These are phyloP conservation scores for Phtheirospermum japonicum DNA, from an alignment of 257 asterid species.

Conservation along the genomic window DNA sequence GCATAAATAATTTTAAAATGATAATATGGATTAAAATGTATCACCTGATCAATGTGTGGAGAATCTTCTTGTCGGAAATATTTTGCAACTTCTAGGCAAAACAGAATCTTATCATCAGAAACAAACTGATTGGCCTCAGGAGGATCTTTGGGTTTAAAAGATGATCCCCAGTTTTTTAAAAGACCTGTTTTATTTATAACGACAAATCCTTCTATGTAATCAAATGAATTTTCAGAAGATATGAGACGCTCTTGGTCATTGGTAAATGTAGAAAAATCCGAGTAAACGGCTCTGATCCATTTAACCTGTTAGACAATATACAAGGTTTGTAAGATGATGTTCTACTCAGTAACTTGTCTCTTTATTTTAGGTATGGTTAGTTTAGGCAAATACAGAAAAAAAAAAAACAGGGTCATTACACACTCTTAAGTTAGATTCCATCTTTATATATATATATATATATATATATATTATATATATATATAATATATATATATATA, in stretches of 20 bases:
- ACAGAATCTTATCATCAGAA: conserved; percentile 65
- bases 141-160: conserved; percentile 74
- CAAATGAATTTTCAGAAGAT: conserved; percentile 51
- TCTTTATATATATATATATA: no score
- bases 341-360: no score
- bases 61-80: conserved; percentile 52
- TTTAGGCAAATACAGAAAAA: no score
- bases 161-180: conserved; percentile 68
- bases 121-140: conserved; percentile 50
- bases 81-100: conserved; percentile 76
- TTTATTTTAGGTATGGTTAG: no score
- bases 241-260: conserved; percentile 70
- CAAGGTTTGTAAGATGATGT: no score
- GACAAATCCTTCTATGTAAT: conserved; percentile 79
- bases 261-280: conserved; percentile 59
- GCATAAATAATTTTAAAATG: no score
- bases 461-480: no score
- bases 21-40: no score
- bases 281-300: conserved; percentile 81
- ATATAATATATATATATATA: no score
- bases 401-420: no score
- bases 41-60: conserved; percentile 46
- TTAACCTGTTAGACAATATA: conserved; percentile 84
- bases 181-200: conserved; percentile 63
- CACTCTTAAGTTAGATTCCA: no score